A percentile compares a stretch with the other conserved stretches of the same genome.
Evolutionary conservation across 139 green algal genomes (phyloP).

Genomic region (Bryopsis sp.): DNA sequence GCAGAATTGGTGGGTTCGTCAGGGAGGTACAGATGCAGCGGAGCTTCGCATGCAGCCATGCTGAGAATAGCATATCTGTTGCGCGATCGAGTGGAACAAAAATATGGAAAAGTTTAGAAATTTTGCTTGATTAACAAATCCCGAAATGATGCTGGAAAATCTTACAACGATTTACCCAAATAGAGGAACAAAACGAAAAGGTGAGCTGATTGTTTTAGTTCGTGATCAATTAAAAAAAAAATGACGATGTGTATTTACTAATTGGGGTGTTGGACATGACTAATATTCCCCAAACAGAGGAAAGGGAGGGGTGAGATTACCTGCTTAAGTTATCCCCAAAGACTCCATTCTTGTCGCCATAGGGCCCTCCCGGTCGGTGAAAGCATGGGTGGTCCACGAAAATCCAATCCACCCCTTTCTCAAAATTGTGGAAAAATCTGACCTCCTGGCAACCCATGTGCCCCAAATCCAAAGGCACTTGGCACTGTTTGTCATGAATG

Average conservation of each 20-base stretch:
- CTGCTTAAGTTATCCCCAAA: constrained; percentile 68
- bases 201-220: no score
- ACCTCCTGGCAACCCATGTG: constrained; percentile 32
- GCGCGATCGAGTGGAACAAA: no score
- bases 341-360: constrained; percentile 58
- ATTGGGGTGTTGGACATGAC: no score
- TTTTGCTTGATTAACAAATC: no score
- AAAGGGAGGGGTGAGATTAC: neutral
- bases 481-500: neutral
- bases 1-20: neutral
- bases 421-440: constrained; percentile 69
- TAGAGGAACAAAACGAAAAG: no score
- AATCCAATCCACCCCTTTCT: constrained; percentile 79
- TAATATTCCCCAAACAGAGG: no score
- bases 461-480: neutral
- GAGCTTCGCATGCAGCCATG: constrained; percentile 59
- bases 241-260: neutral
- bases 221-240: neutral
- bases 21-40: constrained; percentile 41
- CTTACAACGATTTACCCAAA: no score
- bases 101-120: no score
- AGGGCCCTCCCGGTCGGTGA: constrained; percentile 48
- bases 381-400: constrained; percentile 88
- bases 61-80: constrained; percentile 67
- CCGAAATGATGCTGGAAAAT: no score